A percentile compares a stretch with the other conserved stretches of the same genome.
phyloP scores from a whole-genome alignment of 495 filamentous ascomycete genomes.

The Penicillium subrubescens region DNA sequence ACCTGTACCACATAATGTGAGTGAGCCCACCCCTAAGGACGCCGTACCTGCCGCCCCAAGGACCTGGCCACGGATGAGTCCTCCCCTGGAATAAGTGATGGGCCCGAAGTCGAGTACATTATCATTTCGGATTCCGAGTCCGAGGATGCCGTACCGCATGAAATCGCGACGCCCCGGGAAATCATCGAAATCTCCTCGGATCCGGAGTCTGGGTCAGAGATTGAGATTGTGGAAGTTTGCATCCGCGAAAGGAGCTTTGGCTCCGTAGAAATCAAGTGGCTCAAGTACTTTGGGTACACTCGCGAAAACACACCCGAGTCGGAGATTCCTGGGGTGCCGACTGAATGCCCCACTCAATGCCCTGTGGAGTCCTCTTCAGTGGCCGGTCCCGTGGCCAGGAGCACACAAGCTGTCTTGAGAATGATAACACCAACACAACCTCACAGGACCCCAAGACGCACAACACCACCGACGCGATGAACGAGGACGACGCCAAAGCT shows the following conservation, averaged over 20 bases:
- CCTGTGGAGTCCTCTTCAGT: background rate
- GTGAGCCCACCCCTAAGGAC: constrained; percentile 11
- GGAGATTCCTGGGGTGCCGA: background rate
- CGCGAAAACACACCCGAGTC: background rate
- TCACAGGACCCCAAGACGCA: constrained; percentile 15
- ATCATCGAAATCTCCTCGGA: background rate
- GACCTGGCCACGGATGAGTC: constrained; percentile 10
- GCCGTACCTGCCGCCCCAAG: constrained; percentile 5
- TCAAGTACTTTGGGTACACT: background rate
- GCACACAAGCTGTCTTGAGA: constrained; percentile 11
- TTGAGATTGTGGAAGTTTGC: background rate
- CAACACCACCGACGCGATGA: constrained; percentile 7
- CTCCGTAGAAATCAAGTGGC: background rate
- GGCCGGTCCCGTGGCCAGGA: background rate
- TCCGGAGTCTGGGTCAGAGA: background rate
- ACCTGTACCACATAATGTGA: constrained; percentile 18
- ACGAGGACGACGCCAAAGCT: constrained; percentile 22
- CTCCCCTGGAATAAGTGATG: constrained; percentile 1
- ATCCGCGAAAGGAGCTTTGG: background rate
- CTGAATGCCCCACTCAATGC: background rate
- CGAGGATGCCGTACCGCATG: background rate
- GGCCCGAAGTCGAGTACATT: background rate
- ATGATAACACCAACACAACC: constrained; percentile 10
- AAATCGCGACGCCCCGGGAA: background rate
- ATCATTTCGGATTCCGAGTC: constrained; percentile 3